Conservation (phyloP, 371 early-diverging fungal genomes). For the Coemansia sp. region DNA sequence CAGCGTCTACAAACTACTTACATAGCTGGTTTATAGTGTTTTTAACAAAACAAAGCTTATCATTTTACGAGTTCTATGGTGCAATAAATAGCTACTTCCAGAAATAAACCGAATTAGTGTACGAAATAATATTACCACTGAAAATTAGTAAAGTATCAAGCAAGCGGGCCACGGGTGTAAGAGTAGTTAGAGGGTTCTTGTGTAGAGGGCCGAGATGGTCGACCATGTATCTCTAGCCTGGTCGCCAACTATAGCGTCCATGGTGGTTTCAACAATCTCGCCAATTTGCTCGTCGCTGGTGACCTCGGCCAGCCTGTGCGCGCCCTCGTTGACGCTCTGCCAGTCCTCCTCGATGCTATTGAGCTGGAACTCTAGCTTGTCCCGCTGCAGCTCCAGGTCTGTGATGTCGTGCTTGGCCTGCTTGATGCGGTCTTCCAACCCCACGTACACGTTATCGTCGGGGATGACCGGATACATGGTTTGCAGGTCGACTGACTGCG, state of each 20-base stretch:
- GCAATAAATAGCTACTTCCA: too few relatives aligned
- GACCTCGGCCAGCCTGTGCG: conserved; percentile 20
- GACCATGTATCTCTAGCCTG: conserved; percentile 42
- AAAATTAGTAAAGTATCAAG: too few relatives aligned
- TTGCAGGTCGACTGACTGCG: conserved; percentile 15
- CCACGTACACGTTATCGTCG: conserved; percentile 45
- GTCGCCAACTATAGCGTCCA: conserved; percentile 46
- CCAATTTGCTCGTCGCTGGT: conserved; percentile 4
- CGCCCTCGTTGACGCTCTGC: conserved; percentile 41
- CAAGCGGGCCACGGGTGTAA: too few relatives aligned
- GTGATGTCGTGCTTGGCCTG: conserved; percentile 38
- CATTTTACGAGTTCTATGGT: too few relatives aligned
- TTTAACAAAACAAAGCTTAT: too few relatives aligned
- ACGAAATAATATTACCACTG: too few relatives aligned
- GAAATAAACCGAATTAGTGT: too few relatives aligned
- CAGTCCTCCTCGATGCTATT: conserved; percentile 52
- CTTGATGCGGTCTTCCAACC: conserved; percentile 39
- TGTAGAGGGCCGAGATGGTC: conserved; percentile 23
- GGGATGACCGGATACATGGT: conserved; percentile 44
- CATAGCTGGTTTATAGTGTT: too few relatives aligned
- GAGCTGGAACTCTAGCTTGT: conserved; percentile 50
- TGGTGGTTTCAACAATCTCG: conserved; percentile 24
- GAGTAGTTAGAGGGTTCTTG: conserved; percentile 7
- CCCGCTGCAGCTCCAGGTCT: conserved; percentile 50
- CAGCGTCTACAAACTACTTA: too few relatives aligned